Conservation (phyloP, 2,329 filamentous ascomycete genomes). For the Pseudogymnoascus sp. region DNA sequence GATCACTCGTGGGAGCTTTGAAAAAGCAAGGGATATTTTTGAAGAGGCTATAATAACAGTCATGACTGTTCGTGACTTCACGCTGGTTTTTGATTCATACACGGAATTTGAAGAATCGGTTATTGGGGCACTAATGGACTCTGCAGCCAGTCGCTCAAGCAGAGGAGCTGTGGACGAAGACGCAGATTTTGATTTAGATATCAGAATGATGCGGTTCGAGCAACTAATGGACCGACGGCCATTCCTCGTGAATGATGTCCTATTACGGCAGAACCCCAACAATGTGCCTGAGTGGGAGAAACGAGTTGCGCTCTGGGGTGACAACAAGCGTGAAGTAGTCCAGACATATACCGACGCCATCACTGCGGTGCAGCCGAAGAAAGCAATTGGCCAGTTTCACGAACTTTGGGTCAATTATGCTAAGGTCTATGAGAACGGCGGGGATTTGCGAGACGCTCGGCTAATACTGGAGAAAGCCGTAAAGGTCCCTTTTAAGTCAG, state of each 20-base stretch:
- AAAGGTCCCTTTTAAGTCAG: constrained; percentile 95
- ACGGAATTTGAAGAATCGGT: constrained; percentile 95
- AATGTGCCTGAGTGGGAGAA: constrained; percentile 98
- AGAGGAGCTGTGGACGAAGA: constrained; percentile 72
- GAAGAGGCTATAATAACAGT: constrained; percentile 96
- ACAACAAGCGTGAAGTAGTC: constrained; percentile 85
- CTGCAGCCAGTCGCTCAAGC: constrained; percentile 70
- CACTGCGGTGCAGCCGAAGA: constrained; percentile 85
- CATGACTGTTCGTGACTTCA: constrained; percentile 98
- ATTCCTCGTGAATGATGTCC: constrained; percentile 92
- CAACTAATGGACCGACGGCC: constrained; percentile 95
- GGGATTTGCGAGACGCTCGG: constrained; percentile 75
- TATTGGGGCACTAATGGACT: constrained; percentile 84
- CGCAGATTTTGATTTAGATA: constrained; percentile 89
- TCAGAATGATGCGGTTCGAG: constrained; percentile 96
- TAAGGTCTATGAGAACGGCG: constrained; percentile 88
- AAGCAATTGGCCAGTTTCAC: constrained; percentile 86
- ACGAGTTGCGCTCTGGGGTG: constrained; percentile 87
- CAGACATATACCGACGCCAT: constrained; percentile 94
- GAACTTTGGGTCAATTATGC: constrained; percentile 95
- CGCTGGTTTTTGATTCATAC: constrained; percentile 92
- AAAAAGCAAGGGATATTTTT: constrained; percentile 85
- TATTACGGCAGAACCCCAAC: constrained; percentile 91
- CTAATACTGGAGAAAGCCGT: constrained; percentile 97
- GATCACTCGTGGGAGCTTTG: constrained; percentile 88